Evolutionary conservation across 2,329 filamentous ascomycete genomes (phyloP), one percentile per base, ranked within the genome.

Genomic region (Aspergillus quadricinctus): DNA sequence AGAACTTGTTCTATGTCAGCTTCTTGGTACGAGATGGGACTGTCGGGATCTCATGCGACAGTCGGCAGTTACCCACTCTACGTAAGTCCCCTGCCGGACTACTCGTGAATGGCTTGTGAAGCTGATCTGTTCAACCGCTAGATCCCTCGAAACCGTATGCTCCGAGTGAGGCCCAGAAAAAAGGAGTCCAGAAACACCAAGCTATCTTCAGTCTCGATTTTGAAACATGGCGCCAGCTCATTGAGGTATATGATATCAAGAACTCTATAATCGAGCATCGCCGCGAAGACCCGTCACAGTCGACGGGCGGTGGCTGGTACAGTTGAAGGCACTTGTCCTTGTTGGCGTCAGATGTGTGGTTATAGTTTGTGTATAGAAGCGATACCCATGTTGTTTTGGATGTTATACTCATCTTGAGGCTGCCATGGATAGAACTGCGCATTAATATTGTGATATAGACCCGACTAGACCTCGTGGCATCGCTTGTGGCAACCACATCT

Each of bases 1-100:
- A 99, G 71, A 99, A 99, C 66, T 80, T 99, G 66, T 99, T 99
- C 73, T 97, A 97, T 71, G 84, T 96, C 64, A 95, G 90, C 70
- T 99, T 99, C 69, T 77, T 99, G 58, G 91, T 97, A 57, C 86
- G 90, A 56, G 94, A 99, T 74, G 92, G 92, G 10, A 85, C 83
- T 57, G 83, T 92, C 5, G 85, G 84, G 35, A 81, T 99, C n/a
- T 80, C 83, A 3, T 82, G 85, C 55, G 92, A 97, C 67, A 81
- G 85, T 11, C 77, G 88, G 58, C 86, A 83, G 1, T 76, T 96
- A 45, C 92, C 92, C n/a, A 85, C 90, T 23, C 74, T 97, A 50
- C 80, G 92, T 96, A 80, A 79, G 88, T 81, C 14, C 14, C 48
- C 8, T 29, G 29, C 41, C 17, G 46, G 45, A 28, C 14, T 48